phyloP scores from a whole-genome alignment of 352 stramenopile species.

The Phytophthora cryptogea region DNA sequence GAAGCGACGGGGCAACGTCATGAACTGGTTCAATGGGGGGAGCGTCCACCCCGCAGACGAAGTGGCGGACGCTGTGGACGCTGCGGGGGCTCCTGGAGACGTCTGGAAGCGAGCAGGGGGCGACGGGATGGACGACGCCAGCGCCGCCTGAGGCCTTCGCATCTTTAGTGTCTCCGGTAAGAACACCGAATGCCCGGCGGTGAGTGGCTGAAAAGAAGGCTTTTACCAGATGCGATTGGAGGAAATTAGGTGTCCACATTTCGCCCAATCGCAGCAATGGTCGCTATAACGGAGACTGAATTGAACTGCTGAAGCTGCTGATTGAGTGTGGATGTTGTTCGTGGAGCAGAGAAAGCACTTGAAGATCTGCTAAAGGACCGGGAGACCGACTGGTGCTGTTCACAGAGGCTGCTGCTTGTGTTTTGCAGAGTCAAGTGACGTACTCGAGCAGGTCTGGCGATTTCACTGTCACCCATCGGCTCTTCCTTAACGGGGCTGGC shows the following conservation, averaged over 20 bases:
- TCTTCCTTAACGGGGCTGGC: no score
- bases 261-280: background rate
- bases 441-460: no score
- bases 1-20: slow-evolving; percentile 34
- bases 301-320: background rate
- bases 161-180: slow-evolving; percentile 9
- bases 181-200: no score
- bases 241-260: slow-evolving; percentile 1
- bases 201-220: slow-evolving; percentile 12
- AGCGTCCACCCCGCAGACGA: slow-evolving; percentile 17
- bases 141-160: slow-evolving; percentile 17
- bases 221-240: background rate
- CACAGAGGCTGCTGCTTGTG: no score
- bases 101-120: background rate
- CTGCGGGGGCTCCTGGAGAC: background rate
- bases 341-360: slow-evolving; percentile 75
- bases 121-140: slow-evolving; percentile 3
- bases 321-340: background rate
- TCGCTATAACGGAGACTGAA: background rate
- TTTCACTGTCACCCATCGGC: no score
- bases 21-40: slow-evolving; percentile 40
- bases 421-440: no score
- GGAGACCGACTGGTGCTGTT: no score
- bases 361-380: slow-evolving; percentile 67
- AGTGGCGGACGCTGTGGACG: background rate